phyloP scores from a whole-genome alignment of 1,284 basidiomycete species.

The Porogramme epimiltina region DNA sequence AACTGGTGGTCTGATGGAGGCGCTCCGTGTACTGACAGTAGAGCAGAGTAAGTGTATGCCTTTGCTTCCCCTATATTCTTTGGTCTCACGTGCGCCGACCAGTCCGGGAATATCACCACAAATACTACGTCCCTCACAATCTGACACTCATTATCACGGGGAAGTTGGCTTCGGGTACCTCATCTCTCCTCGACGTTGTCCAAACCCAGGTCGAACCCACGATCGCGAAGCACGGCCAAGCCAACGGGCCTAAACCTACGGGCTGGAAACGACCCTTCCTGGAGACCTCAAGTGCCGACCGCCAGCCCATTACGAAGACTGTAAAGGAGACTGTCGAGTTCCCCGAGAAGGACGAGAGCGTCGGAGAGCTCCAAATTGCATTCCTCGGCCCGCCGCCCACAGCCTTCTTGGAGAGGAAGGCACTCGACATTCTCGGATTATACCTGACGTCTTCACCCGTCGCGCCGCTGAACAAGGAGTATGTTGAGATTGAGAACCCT shows the following conservation, averaged over 20 bases:
- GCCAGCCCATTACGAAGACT: slow-evolving; percentile 58
- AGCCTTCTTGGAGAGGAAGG: slow-evolving; percentile 80
- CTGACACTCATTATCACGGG: slow-evolving; percentile 83
- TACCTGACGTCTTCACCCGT: slow-evolving; percentile 92
- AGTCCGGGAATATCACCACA: slow-evolving; percentile 91
- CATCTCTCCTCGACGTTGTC: slow-evolving; percentile 73
- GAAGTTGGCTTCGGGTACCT: slow-evolving; percentile 72
- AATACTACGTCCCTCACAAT: slow-evolving; percentile 96
- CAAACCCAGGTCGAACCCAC: slow-evolving; percentile 83
- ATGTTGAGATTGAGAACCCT: slow-evolving; percentile 90
- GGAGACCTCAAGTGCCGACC: slow-evolving; percentile 78
- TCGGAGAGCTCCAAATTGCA: slow-evolving; percentile 84
- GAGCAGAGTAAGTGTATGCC: slow-evolving; percentile 73
- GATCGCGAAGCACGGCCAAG: slow-evolving; percentile 75
- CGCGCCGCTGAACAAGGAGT: slow-evolving; percentile 91
- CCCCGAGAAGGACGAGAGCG: slow-evolving; percentile 96
- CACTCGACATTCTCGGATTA: slow-evolving; percentile 82
- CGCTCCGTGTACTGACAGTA: slow-evolving; percentile 83
- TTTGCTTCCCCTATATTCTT: too few relatives aligned
- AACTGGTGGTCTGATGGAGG: slow-evolving; percentile 95
- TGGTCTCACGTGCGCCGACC: too few relatives aligned
- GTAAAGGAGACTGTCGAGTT: slow-evolving; percentile 81
- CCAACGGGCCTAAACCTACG: slow-evolving; percentile 63
- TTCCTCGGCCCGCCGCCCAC: slow-evolving; percentile 82
- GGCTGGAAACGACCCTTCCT: slow-evolving; percentile 96